A percentile compares a stretch with the other conserved stretches of the same genome.
Evolutionary conservation across 2,329 filamentous ascomycete genomes (phyloP).

Genomic region (Diplodia corticola): DNA sequence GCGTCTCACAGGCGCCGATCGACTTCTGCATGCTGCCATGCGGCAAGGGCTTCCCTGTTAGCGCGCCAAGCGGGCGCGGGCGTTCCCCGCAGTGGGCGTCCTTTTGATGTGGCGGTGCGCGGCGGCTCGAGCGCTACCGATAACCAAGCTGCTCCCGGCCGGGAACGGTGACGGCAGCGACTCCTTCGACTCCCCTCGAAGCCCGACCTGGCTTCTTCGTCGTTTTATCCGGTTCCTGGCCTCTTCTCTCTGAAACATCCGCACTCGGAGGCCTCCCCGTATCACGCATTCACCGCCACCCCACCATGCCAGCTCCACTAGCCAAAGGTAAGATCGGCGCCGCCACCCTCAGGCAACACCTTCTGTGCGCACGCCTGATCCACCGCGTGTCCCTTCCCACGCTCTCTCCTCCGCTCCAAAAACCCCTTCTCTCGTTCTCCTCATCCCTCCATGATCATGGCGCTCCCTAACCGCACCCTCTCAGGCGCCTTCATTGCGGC

Average conservation of each 20-base stretch:
- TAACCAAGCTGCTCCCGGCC: slow-evolving; percentile 14
- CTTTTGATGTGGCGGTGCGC: slow-evolving; percentile 8
- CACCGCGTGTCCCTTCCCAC: slow-evolving; percentile 28
- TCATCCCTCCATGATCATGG: neutral
- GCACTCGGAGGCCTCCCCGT: neutral
- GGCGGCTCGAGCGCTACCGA: slow-evolving; percentile 6
- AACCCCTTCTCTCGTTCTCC: slow-evolving; percentile 20
- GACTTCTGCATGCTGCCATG: too few species aligned
- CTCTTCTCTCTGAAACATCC: neutral
- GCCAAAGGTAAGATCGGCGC: slow-evolving; percentile 40
- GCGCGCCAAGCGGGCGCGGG: neutral
- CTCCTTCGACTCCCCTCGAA: neutral
- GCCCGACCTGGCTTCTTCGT: slow-evolving; percentile 2
- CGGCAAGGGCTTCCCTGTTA: neutral
- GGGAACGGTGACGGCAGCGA: slow-evolving; percentile 8
- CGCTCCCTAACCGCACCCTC: slow-evolving; percentile 33
- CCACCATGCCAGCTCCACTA: slow-evolving; percentile 42
- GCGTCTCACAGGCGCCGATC: too few species aligned
- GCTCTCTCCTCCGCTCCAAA: slow-evolving; percentile 23
- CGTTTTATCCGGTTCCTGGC: neutral
- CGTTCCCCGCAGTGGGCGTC: slow-evolving; percentile 14
- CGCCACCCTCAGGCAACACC: slow-evolving; percentile 29
- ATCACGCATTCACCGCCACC: slow-evolving; percentile 2
- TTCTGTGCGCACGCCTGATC: slow-evolving; percentile 13
- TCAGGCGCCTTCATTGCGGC: slow-evolving; percentile 64